phyloP scores from a whole-genome alignment of 2,329 filamentous ascomycete genomes.

The Leptosphaerulina australis region DNA sequence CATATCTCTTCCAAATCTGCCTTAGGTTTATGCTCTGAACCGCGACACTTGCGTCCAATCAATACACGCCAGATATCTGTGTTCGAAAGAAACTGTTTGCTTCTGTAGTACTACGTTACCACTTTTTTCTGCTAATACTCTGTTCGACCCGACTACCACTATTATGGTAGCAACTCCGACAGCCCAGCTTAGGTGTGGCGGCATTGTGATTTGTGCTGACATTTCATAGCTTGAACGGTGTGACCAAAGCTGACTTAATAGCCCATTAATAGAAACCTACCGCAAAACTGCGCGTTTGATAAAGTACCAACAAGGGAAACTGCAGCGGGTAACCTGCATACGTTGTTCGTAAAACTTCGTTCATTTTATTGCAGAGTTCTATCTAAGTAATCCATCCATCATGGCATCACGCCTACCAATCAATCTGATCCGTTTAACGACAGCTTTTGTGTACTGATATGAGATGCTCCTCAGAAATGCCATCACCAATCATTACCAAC shows the following conservation, averaged over 20 bases:
- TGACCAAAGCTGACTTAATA: conserved; percentile 1
- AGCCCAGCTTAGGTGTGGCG: not conserved
- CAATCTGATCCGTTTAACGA: conserved; percentile 7
- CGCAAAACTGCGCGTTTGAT: not conserved
- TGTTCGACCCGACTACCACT: not conserved
- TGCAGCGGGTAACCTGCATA: not conserved
- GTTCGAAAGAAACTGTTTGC: not conserved
- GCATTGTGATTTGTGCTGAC: not conserved
- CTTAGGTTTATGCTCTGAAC: not conserved
- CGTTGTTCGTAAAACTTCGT: not conserved
- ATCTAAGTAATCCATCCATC: too few species aligned
- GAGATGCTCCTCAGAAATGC: not conserved
- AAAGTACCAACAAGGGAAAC: too few species aligned
- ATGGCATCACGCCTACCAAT: too few species aligned
- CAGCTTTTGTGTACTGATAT: conserved; percentile 14
- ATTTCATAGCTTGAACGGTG: conserved; percentile 1
- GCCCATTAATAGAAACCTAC: too few species aligned
- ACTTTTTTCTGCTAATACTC: not conserved
- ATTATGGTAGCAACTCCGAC: not conserved
- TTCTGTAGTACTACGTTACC: conserved; percentile 1
- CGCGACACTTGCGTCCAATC: not conserved
- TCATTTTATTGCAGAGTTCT: not conserved
- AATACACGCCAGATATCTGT: not conserved
- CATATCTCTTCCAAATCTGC: too few species aligned
- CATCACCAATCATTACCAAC: not conserved